These are phyloP conservation scores for Phaeosphaeriaceae sp. DNA, from an alignment of 2,329 filamentous ascomycete species.

Conservation along the genomic window DNA sequence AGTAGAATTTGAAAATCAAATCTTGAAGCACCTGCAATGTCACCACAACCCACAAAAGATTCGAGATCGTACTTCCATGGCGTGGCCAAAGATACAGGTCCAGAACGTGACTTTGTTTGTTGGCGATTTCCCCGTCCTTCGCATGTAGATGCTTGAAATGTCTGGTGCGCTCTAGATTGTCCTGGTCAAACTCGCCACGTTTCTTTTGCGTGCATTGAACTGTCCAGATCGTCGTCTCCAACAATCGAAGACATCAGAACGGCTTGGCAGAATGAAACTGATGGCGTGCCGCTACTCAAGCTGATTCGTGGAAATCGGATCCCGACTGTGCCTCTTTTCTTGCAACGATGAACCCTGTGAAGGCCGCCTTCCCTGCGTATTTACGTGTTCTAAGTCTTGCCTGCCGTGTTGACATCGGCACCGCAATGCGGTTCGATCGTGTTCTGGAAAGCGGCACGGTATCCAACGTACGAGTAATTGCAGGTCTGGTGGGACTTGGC, in stretches of 20 bases:
- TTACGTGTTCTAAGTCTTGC: background rate
- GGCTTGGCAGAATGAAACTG: background rate
- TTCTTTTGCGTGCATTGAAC: background rate
- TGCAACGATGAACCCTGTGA: background rate
- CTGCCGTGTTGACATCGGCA: background rate
- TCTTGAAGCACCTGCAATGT: too few species aligned
- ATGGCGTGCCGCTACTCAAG: background rate
- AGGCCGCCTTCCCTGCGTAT: background rate
- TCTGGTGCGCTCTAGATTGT: background rate
- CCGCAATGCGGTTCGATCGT: background rate
- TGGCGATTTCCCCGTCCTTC: too few species aligned
- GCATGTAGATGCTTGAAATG: background rate
- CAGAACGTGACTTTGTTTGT: too few species aligned
- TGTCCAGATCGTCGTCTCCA: background rate
- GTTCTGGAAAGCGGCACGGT: background rate
- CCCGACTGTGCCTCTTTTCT: background rate
- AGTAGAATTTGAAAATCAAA: too few species aligned
- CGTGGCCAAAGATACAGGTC: too few species aligned
- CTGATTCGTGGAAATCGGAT: background rate
- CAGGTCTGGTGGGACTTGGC: background rate
- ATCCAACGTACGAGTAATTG: background rate
- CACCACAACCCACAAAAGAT: too few species aligned
- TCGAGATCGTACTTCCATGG: too few species aligned
- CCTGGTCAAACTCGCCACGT: background rate
- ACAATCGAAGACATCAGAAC: background rate